A percentile compares a stretch with the other conserved stretches of the same genome.
phyloP scores from a whole-genome alignment of 2,329 filamentous ascomycete species.

The Fragosphaeria purpurea region DNA sequence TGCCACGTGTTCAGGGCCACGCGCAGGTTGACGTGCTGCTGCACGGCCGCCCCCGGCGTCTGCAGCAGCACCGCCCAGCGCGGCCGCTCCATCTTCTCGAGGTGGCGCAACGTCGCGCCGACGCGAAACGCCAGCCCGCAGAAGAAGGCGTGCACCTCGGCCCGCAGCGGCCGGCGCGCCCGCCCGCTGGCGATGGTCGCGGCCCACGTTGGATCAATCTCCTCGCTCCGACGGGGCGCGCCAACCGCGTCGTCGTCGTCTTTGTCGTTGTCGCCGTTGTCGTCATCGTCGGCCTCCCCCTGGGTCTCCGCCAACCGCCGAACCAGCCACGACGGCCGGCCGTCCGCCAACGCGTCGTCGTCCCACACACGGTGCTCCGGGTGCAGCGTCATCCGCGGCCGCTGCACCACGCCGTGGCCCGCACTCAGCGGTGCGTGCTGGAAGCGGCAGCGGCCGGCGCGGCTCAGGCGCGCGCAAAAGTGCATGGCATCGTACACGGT shows the following conservation, averaged over 20 bases:
- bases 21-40: background rate
- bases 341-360: background rate
- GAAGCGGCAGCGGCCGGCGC: conserved; percentile 12
- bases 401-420: conserved; percentile 15
- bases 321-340: conserved; percentile 1
- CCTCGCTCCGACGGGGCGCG: conserved; percentile 7
- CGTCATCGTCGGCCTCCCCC: background rate
- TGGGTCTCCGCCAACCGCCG: too few species aligned
- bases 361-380: conserved; percentile 20
- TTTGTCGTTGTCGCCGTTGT: background rate
- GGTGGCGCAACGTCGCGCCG: conserved; percentile 16
- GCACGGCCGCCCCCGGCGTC: background rate
- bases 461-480: conserved; percentile 20
- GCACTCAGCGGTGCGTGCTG: conserved; percentile 6
- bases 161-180: background rate
- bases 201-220: conserved; percentile 12
- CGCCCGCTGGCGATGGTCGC: conserved; percentile 6
- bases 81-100: conserved; percentile 7
- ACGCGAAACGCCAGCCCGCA: conserved; percentile 18
- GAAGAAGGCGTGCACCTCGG: conserved; percentile 17
- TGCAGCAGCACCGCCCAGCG: conserved; percentile 2
- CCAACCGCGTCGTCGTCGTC: conserved; percentile 11
- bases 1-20: conserved; percentile 5
- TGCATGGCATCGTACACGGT: conserved; percentile 19
- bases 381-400: conserved; percentile 18